Percentiles rank a stretch among this genome's conserved stretches.
These are phyloP conservation scores for Botrytis porri DNA, from an alignment of 2,329 filamentous ascomycete species.

Conservation along the genomic window DNA sequence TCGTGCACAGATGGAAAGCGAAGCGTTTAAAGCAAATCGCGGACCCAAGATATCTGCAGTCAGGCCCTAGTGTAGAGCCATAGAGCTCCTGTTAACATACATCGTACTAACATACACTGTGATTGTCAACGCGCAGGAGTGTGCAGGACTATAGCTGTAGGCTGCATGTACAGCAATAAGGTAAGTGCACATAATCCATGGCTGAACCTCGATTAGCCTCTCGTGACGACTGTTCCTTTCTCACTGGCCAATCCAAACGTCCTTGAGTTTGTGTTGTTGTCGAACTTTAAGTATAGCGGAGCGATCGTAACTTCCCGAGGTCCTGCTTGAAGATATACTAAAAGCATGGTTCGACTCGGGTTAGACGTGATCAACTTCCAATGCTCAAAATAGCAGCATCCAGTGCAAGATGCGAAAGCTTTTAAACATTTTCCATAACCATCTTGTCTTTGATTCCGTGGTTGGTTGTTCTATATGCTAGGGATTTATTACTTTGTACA, in stretches of 20 bases:
- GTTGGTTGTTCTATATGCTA: neutral
- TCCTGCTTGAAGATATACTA: no score
- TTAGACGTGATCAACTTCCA: neutral
- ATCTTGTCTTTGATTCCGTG: neutral
- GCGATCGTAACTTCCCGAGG: no score
- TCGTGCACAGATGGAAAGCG: conserved; percentile 59
- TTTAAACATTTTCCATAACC: neutral
- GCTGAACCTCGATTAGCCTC: conserved; percentile 34
- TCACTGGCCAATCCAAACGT: neutral
- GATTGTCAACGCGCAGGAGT: conserved; percentile 56
- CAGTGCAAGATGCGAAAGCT: neutral
- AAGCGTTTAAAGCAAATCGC: conserved; percentile 65
- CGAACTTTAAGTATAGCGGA: neutral
- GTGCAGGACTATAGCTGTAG: conserved; percentile 56
- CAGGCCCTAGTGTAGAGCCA: conserved; percentile 68
- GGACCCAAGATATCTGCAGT: conserved; percentile 66
- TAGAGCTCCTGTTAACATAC: conserved; percentile 54
- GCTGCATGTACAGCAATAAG: conserved; percentile 55
- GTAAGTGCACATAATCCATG: conserved; percentile 56
- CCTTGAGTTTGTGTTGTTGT: neutral
- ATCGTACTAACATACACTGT: conserved; percentile 53
- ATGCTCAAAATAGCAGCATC: neutral
- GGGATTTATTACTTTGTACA: no score
- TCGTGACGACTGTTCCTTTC: neutral
- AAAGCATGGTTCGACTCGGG: neutral